Conservation (phyloP, 805 yeast genomes). For the Candida xiaguanensis region DNA sequence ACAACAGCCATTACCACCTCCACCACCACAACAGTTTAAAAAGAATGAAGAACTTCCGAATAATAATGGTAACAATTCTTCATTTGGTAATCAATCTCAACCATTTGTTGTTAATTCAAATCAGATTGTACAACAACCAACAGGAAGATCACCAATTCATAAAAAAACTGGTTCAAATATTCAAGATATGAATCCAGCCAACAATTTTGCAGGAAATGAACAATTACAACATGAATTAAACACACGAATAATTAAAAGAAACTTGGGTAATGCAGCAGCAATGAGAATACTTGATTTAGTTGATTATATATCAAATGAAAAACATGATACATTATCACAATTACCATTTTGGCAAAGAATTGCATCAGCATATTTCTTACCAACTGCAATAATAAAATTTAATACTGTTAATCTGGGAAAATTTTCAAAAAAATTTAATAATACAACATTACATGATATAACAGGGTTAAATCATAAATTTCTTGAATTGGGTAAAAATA, state of each 20-base stretch:
- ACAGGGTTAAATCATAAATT: constrained; percentile 9
- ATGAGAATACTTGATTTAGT: constrained; percentile 36
- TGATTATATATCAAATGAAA: constrained; percentile 35
- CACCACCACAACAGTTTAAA: not conserved
- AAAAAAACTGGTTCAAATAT: constrained; percentile 3
- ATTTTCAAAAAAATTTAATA: constrained; percentile 1
- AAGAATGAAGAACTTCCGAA: not conserved
- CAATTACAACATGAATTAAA: constrained; percentile 27
- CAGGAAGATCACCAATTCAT: constrained; percentile 16
- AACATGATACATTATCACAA: constrained; percentile 22
- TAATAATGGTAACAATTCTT: not conserved
- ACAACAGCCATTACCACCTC: constrained; percentile 6
- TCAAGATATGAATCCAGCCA: not conserved
- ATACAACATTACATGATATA: constrained; percentile 5
- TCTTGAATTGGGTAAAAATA: constrained; percentile 26
- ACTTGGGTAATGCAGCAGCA: constrained; percentile 41
- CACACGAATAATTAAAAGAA: constrained; percentile 33
- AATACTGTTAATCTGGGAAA: constrained; percentile 10
- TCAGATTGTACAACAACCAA: constrained; percentile 11
- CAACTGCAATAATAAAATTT: constrained; percentile 27
- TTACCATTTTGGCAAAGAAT: constrained; percentile 37
- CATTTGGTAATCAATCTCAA: not conserved
- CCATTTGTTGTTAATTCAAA: not conserved
- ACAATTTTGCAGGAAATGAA: constrained; percentile 7
- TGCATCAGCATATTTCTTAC: constrained; percentile 28